Evolutionary conservation across 352 stramenopile genomes (phyloP).

Genomic region (Phytophthora nicotianae): DNA sequence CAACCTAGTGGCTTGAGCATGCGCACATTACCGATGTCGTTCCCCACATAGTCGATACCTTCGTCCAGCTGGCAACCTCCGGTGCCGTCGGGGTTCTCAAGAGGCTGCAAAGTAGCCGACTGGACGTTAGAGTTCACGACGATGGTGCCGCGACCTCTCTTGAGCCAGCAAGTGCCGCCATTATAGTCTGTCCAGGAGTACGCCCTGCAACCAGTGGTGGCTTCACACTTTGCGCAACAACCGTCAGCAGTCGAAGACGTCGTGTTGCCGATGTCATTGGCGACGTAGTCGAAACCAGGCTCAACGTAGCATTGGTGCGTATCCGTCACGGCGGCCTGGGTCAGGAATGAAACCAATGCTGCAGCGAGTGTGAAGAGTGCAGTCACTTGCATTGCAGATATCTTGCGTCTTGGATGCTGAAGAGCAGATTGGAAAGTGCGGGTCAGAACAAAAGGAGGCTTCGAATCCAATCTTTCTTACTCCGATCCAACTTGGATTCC

Average conservation of each 20-base stretch:
- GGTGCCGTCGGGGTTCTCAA: background rate
- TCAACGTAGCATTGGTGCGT: slow-evolving; percentile 29
- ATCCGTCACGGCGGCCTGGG: slow-evolving; percentile 22
- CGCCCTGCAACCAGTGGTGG: slow-evolving; percentile 27
- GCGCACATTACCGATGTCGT: slow-evolving; percentile 16
- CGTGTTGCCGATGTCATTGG: slow-evolving; percentile 29
- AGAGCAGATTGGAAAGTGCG: slow-evolving; percentile 11
- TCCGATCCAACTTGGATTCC: no score
- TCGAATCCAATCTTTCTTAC: background rate
- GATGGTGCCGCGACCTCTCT: slow-evolving; percentile 40
- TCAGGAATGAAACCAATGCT: background rate
- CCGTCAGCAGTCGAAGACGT: slow-evolving; percentile 15
- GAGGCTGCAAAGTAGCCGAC: slow-evolving; percentile 19
- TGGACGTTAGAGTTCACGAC: slow-evolving; percentile 16
- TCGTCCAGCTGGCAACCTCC: slow-evolving; percentile 22
- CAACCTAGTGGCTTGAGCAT: slow-evolving; percentile 21
- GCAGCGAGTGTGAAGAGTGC: slow-evolving; percentile 3
- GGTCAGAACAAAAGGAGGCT: no score
- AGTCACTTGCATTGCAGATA: slow-evolving; percentile 5
- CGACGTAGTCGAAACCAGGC: slow-evolving; percentile 35
- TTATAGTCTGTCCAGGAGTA: slow-evolving; percentile 53
- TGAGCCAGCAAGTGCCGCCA: slow-evolving; percentile 65
- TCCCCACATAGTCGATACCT: slow-evolving; percentile 25
- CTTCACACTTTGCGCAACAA: slow-evolving; percentile 30
- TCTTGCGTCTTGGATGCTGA: background rate